A percentile compares a stretch with the other conserved stretches of the same genome.
phyloP scores from a whole-genome alignment of 495 filamentous ascomycete species.

The Penicillium dipodomyicola region DNA sequence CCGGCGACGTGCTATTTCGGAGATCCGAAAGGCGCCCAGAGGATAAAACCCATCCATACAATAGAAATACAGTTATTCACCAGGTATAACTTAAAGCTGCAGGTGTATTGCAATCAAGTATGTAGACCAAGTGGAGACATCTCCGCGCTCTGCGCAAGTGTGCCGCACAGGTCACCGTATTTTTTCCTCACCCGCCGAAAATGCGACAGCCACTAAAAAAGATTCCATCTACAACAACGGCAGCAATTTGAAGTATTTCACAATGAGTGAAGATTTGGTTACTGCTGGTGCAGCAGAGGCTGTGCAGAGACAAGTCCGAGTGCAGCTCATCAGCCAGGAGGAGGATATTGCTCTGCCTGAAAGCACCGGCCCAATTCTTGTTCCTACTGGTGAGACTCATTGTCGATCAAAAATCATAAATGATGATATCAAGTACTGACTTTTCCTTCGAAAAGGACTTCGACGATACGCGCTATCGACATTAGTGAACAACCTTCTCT shows the following conservation, averaged over 20 bases:
- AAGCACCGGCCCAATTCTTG: constrained; percentile 59
- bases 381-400: constrained; percentile 56
- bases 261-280: constrained; percentile 34
- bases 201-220: constrained; percentile 32
- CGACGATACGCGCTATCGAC: constrained; percentile 88
- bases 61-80: not conserved
- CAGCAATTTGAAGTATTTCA: constrained; percentile 17
- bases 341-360: constrained; percentile 60
- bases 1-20: constrained; percentile 70
- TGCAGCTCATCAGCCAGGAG: constrained; percentile 58
- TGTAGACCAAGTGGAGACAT: constrained; percentile 29
- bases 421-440: constrained; percentile 13
- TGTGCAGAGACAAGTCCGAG: constrained; percentile 54
- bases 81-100: not conserved
- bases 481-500: constrained; percentile 87
- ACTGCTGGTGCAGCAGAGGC: constrained; percentile 28
- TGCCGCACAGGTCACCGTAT: constrained; percentile 48
- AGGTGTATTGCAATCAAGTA: not conserved
- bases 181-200: constrained; percentile 42
- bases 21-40: constrained; percentile 58
- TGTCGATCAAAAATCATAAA: constrained; percentile 1
- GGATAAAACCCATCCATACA: constrained; percentile 3
- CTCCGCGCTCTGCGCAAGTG: constrained; percentile 44
- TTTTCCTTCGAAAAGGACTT: constrained; percentile 53
- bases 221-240: constrained; percentile 16